Evolutionary conservation across 202 grass and related monocot genomes (phyloP).

Genomic region (Musa balbisiana): DNA sequence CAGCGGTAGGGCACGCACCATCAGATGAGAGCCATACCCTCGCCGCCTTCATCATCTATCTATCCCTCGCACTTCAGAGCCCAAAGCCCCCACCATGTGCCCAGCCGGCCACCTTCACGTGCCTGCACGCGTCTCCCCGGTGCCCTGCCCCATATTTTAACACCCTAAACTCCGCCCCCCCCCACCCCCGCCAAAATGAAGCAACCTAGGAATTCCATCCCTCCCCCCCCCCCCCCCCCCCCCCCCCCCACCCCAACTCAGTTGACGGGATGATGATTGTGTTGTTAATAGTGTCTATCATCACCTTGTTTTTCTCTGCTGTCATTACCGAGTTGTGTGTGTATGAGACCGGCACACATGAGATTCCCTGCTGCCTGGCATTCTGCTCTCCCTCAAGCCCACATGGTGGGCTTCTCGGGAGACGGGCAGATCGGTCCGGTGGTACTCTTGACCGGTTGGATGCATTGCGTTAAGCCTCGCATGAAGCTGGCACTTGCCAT

Average conservation of each 20-base stretch:
- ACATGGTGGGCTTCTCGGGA: not conserved
- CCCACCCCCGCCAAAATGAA: not conserved
- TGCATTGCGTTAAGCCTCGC: not conserved
- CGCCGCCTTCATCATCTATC: not conserved
- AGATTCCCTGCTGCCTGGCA: not conserved
- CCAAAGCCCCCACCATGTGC: not conserved
- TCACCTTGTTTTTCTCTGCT: no score
- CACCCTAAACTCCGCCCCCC: no score
- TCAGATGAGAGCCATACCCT: not conserved
- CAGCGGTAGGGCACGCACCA: not conserved
- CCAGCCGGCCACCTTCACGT: not conserved
- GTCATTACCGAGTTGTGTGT: not conserved
- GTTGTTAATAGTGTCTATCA: no score
- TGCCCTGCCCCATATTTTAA: not conserved
- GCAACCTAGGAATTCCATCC: not conserved
- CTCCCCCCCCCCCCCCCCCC: not conserved
- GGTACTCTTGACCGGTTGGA: not conserved
- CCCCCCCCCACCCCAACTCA: not conserved
- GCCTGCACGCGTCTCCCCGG: slow-evolving; percentile 1
- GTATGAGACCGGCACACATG: not conserved
- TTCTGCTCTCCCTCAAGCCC: not conserved
- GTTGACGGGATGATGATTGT: no score
- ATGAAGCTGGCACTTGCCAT: no score
- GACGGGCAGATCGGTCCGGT: not conserved
- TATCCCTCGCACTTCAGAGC: not conserved